These are phyloP conservation scores for Chlamydomonas reinhardtii DNA, from an alignment of 163 green algal genomes.

Conservation along the genomic window DNA sequence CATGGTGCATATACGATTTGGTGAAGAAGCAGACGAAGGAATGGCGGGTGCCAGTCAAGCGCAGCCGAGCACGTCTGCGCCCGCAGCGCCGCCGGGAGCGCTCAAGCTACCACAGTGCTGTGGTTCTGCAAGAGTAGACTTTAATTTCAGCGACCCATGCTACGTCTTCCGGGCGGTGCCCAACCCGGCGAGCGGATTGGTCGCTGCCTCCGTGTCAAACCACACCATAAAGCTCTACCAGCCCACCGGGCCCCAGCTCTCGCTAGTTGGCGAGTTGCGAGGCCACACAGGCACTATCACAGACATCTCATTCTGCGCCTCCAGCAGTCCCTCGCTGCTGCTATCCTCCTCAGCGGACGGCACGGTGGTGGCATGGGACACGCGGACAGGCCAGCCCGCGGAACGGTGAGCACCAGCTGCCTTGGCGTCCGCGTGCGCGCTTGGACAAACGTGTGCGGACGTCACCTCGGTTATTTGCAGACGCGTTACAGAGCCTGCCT, in stretches of 20 bases:
- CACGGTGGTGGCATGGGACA: constrained; percentile 69
- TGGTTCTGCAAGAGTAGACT: constrained; percentile 53
- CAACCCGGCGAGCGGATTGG: constrained; percentile 18
- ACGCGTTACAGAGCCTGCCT: too few species aligned
- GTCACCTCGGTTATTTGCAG: too few species aligned
- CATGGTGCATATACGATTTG: constrained; percentile 40
- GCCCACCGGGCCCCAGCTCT: constrained; percentile 38
- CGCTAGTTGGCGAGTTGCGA: constrained; percentile 56
- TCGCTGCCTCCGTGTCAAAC: constrained; percentile 62
- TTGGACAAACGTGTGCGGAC: too few species aligned
- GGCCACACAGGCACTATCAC: constrained; percentile 62
- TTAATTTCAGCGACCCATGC: constrained; percentile 55
- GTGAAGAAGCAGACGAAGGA: constrained; percentile 6
- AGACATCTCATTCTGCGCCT: constrained; percentile 56
- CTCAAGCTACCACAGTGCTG: constrained; percentile 49
- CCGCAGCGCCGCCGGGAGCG: constrained; percentile 4
- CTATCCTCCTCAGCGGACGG: constrained; percentile 70
- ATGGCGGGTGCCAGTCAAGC: background rate
- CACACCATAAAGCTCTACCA: constrained; percentile 66
- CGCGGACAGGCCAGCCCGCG: constrained; percentile 53
- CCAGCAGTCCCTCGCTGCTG: constrained; percentile 48
- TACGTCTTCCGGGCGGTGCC: constrained; percentile 66
- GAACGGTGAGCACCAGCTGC: constrained; percentile 37
- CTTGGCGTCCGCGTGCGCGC: too few species aligned
- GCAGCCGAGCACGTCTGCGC: constrained; percentile 15